Evolutionary conservation across 1,284 basidiomycete species (phyloP).

Genomic region (Pseudomicrostroma phylloplanum): DNA sequence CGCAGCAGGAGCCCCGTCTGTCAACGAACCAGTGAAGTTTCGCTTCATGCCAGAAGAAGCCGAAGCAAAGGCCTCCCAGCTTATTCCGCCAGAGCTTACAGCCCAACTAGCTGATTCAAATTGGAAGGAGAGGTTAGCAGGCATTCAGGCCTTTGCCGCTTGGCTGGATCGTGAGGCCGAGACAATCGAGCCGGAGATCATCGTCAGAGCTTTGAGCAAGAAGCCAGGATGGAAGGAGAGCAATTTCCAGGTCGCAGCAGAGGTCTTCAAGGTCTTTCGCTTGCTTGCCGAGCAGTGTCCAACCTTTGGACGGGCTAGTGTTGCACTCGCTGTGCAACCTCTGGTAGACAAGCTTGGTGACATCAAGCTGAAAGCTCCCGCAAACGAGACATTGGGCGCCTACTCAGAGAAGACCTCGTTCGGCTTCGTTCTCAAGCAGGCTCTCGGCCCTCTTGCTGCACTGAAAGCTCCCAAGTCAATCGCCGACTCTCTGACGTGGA

Average conservation of each 20-base stretch:
- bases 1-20: slow-evolving; percentile 56
- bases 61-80: slow-evolving; percentile 67
- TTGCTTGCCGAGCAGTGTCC: slow-evolving; percentile 71
- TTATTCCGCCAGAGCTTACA: slow-evolving; percentile 68
- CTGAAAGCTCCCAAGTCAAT: slow-evolving; percentile 90
- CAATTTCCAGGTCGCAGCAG: slow-evolving; percentile 71
- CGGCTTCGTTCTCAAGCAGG: slow-evolving; percentile 87
- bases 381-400: slow-evolving; percentile 74
- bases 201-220: slow-evolving; percentile 84
- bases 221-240: slow-evolving; percentile 92
- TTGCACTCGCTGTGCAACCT: slow-evolving; percentile 75
- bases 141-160: slow-evolving; percentile 72
- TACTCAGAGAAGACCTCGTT: slow-evolving; percentile 90
- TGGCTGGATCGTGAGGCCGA: slow-evolving; percentile 72
- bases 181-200: slow-evolving; percentile 75
- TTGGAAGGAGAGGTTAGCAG: slow-evolving; percentile 87
- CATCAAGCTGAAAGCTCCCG: slow-evolving; percentile 90
- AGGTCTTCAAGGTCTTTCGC: slow-evolving; percentile 47
- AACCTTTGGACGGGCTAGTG: slow-evolving; percentile 76
- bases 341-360: slow-evolving; percentile 93
- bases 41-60: slow-evolving; percentile 88
- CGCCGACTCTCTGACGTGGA: slow-evolving; percentile 83
- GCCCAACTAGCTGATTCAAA: slow-evolving; percentile 73
- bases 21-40: slow-evolving; percentile 79
- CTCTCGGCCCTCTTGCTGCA: slow-evolving; percentile 22